A percentile compares a stretch with the other conserved stretches of the same genome.
Evolutionary conservation across 495 filamentous ascomycete species (phyloP).

Genomic region (Pyronema omphalodes): DNA sequence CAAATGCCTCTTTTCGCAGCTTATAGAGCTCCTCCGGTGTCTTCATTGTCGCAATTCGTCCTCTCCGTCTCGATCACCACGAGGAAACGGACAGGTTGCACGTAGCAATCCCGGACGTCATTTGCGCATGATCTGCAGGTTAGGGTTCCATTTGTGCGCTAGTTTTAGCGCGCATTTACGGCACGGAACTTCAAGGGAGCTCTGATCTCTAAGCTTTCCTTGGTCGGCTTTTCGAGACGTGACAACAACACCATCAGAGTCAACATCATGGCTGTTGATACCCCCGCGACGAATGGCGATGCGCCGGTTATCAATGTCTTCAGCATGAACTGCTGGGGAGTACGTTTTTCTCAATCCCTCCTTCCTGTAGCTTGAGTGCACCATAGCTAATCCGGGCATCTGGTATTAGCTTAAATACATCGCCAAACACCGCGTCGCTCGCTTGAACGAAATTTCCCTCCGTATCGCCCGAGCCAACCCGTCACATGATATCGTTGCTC

Average conservation of each 20-base stretch:
- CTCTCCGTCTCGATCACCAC: too few relatives aligned
- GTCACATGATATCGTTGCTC: conserved; percentile 64
- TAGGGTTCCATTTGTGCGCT: not conserved
- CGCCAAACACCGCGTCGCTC: conserved; percentile 57
- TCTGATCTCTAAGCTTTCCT: too few relatives aligned
- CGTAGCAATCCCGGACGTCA: too few relatives aligned
- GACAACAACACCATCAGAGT: too few relatives aligned
- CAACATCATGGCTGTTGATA: too few relatives aligned
- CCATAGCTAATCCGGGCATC: conserved; percentile 4
- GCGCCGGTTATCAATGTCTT: conserved; percentile 47
- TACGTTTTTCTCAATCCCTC: conserved; percentile 6
- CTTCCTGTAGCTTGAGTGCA: not conserved
- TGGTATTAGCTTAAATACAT: conserved; percentile 49
- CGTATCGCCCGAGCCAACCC: conserved; percentile 48
- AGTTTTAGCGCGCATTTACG: too few relatives aligned
- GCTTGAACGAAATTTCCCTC: conserved; percentile 66
- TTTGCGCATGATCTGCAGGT: not conserved
- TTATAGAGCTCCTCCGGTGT: conserved; percentile 39
- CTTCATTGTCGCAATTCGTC: not conserved
- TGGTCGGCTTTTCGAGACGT: too few relatives aligned
- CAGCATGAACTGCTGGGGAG: conserved; percentile 87
- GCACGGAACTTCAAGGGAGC: too few relatives aligned
- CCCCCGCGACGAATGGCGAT: conserved; percentile 23
- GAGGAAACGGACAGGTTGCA: too few relatives aligned
- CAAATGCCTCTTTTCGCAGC: conserved; percentile 79